Conservation (phyloP, 2,329 filamentous ascomycete species). For the Hymenoscyphus infarciens region DNA sequence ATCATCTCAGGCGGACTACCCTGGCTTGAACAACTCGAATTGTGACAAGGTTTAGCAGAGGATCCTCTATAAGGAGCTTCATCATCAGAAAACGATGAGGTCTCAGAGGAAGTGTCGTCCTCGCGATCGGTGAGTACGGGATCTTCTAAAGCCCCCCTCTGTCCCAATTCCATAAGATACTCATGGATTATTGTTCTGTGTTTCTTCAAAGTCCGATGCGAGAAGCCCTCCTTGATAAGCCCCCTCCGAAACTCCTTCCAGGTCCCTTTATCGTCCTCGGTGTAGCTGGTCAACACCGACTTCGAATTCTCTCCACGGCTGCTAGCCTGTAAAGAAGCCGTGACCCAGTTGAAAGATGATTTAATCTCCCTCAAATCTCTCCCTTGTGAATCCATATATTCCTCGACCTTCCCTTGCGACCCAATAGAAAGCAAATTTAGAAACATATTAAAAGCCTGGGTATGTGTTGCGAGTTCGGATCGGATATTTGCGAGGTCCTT, state of each 20-base stretch:
- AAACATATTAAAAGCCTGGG: slow-evolving; percentile 18
- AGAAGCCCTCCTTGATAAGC: slow-evolving; percentile 53
- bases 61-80: no score
- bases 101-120: no score
- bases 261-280: slow-evolving; percentile 45
- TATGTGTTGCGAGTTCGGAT: slow-evolving; percentile 18
- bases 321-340: slow-evolving; percentile 13
- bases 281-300: slow-evolving; percentile 24
- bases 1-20: no score
- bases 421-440: slow-evolving; percentile 18
- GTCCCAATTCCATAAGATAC: slow-evolving; percentile 25
- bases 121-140: no score
- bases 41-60: no score
- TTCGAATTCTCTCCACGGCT: slow-evolving; percentile 7
- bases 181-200: slow-evolving; percentile 44
- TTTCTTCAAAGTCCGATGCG: slow-evolving; percentile 47
- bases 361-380: slow-evolving; percentile 18
- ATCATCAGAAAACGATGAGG: no score
- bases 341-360: slow-evolving; percentile 15
- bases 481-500: slow-evolving; percentile 17
- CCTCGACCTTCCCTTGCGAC: slow-evolving; percentile 17
- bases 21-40: no score
- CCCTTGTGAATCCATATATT: slow-evolving; percentile 20
- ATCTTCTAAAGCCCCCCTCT: slow-evolving; percentile 20
- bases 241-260: slow-evolving; percentile 54